Evolutionary conservation across 768 basidiomycete genomes (phyloP).

Genomic region (Tricholoma saponaceum): DNA sequence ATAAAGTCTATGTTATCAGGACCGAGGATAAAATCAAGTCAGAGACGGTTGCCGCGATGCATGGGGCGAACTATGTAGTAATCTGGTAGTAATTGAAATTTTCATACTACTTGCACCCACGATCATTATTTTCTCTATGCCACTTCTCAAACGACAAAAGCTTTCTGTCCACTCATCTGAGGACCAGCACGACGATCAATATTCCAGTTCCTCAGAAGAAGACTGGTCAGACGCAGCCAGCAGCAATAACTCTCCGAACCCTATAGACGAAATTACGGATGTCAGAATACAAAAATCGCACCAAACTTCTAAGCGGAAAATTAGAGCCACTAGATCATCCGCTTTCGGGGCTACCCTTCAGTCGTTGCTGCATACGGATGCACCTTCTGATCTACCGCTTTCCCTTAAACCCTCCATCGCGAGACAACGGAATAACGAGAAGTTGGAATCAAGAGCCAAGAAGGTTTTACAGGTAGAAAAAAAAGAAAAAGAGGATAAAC

Average conservation of each 20-base stretch:
- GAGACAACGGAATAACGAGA: conserved; percentile 69
- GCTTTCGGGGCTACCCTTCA: conserved; percentile 75
- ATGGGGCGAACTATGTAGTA: too few species aligned
- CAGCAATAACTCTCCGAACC: not conserved
- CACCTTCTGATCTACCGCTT: conserved; percentile 66
- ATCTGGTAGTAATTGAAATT: not conserved
- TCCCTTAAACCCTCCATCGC: conserved; percentile 76
- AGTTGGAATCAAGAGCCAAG: conserved; percentile 66
- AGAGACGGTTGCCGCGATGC: not conserved
- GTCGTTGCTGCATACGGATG: conserved; percentile 64
- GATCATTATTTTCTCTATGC: conserved; percentile 30
- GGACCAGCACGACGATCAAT: conserved; percentile 19
- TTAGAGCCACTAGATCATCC: conserved; percentile 69
- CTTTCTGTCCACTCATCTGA: conserved; percentile 27
- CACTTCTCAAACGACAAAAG: conserved; percentile 51
- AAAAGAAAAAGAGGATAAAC: conserved; percentile 71
- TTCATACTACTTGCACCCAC: not conserved
- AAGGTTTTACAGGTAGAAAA: conserved; percentile 67
- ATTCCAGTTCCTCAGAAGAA: conserved; percentile 14
- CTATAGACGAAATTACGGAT: conserved; percentile 58
- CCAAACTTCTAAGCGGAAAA: conserved; percentile 80
- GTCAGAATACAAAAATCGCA: conserved; percentile 61
- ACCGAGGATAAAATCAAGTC: not conserved
- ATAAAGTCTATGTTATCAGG: not conserved
- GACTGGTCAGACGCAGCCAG: conserved; percentile 10